phyloP scores from a whole-genome alignment of 2,329 filamentous ascomycete genomes.

The Metarhizium robertsii region DNA sequence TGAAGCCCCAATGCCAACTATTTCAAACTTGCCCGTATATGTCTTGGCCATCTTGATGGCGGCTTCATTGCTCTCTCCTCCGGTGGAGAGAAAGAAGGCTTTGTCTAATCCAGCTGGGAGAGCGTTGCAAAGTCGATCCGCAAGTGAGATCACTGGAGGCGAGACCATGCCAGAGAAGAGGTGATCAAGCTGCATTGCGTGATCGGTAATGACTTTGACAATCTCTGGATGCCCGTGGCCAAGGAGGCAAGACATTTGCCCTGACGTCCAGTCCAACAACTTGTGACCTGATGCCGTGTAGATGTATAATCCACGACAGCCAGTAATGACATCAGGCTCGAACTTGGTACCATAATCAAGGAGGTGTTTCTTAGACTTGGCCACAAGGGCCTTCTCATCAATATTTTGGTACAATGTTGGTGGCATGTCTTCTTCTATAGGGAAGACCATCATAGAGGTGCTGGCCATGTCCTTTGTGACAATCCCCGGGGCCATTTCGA shows the following conservation, averaged over 20 bases:
- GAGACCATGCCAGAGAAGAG: constrained; percentile 50
- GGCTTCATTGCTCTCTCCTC: constrained; percentile 49
- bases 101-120: constrained; percentile 42
- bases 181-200: constrained; percentile 45
- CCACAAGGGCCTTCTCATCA: constrained; percentile 13
- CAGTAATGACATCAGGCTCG: constrained; percentile 28
- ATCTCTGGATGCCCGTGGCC: constrained; percentile 51
- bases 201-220: constrained; percentile 38
- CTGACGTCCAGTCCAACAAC: constrained; percentile 50
- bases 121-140: constrained; percentile 36
- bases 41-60: constrained; percentile 57
- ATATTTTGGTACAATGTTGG: constrained; percentile 13
- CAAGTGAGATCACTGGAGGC: constrained; percentile 46
- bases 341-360: constrained; percentile 17
- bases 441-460: constrained; percentile 1
- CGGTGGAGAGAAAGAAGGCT: constrained; percentile 49
- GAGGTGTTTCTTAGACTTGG: constrained; percentile 15
- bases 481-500: neutral
- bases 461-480: neutral
- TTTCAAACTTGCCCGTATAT: constrained; percentile 55
- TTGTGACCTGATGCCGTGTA: constrained; percentile 34
- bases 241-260: constrained; percentile 50
- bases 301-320: constrained; percentile 33
- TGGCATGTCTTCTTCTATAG: constrained; percentile 4
- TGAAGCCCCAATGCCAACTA: constrained; percentile 48